phyloP scores from a whole-genome alignment of 164 flowering plant species.

The Tetrastigma voinierianum region DNA sequence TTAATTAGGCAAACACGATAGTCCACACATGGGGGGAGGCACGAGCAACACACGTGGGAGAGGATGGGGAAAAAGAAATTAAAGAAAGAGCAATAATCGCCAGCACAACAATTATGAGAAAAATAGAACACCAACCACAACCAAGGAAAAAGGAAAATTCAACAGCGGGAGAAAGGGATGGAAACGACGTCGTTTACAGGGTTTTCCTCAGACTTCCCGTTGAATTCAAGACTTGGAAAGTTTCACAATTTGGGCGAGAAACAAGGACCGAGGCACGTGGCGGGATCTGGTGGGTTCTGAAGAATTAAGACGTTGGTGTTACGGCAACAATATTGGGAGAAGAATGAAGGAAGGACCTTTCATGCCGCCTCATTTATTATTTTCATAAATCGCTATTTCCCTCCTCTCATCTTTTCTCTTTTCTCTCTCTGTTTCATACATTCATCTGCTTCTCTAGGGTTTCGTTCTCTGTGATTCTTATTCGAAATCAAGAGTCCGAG shows the following conservation, averaged over 20 bases:
- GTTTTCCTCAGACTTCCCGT: constrained; percentile 21
- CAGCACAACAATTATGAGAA: too few species aligned
- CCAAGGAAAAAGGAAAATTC: too few species aligned
- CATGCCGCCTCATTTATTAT: constrained; percentile 20
- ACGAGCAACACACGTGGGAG: too few species aligned
- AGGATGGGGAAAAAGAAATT: too few species aligned
- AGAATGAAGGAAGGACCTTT: background rate
- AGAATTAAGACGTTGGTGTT: constrained; percentile 22
- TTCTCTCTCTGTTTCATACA: constrained; percentile 8
- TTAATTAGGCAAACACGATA: too few species aligned
- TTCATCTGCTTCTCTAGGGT: constrained; percentile 11
- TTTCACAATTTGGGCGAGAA: constrained; percentile 6
- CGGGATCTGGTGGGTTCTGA: background rate
- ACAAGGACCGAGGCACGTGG: constrained; percentile 20
- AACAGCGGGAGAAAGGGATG: too few species aligned
- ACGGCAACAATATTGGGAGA: constrained; percentile 23
- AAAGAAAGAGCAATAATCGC: too few species aligned
- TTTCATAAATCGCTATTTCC: constrained; percentile 17
- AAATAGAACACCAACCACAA: too few species aligned
- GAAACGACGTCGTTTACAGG: constrained; percentile 8
- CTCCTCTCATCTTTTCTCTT: background rate
- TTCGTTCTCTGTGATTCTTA: background rate
- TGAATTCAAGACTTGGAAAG: constrained; percentile 20
- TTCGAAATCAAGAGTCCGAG: too few species aligned
- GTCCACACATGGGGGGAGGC: too few species aligned